Base-by-base conservation (phyloP, 805 yeast genomes). In the Teunomyces gatunensis region DNA sequence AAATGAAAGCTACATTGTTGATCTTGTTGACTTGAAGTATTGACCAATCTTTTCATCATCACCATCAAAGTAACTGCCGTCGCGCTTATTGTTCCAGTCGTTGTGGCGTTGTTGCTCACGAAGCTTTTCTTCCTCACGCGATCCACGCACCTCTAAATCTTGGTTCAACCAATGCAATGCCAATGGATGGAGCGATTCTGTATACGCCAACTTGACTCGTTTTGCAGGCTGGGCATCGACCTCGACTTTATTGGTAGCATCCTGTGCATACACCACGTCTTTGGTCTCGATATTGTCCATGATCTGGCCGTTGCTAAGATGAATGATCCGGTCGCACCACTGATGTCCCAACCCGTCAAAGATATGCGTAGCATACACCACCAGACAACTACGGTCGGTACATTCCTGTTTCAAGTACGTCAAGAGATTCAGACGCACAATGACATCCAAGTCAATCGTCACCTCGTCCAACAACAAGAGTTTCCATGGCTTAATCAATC, bases 311-410 rank as follows among this genome's bases (percentile, higher is more conserved):
- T 80, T 78, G 55, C 79, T 82, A 53, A 94, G 71, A 65, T 94
- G 99, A 11, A 84, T 75, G 6, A 94, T 73, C 45, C 86, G 74
- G 33, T 95, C 87, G 25, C 97, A 96, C 96, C 98, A 94, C 25
- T 54, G 51, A 41, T 77, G 74, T 11, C 89, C 89, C 48, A 94
- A 77, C 0, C 99, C 99, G 59, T 94, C 99, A 65, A 94, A 94
- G 42, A 94, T 94, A 60, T 94, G 99, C 0, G 99, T 94, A 2
- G 98, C 94, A 62, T 94, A 94, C 3, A 92, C 83, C 32, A 94
- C 88, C 42, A 90, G 82, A 51, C 95, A 83, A 15, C 77, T 67
- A 49, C 98, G 75, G 0, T 69, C 61, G 42, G 70, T 72, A 4
- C 97, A 89, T 63, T 94, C 99, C n/a, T 67, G 60, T 54, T 76